Base-by-base conservation (phyloP, 768 basidiomycete species). In the Lentinula lateritia region DNA sequence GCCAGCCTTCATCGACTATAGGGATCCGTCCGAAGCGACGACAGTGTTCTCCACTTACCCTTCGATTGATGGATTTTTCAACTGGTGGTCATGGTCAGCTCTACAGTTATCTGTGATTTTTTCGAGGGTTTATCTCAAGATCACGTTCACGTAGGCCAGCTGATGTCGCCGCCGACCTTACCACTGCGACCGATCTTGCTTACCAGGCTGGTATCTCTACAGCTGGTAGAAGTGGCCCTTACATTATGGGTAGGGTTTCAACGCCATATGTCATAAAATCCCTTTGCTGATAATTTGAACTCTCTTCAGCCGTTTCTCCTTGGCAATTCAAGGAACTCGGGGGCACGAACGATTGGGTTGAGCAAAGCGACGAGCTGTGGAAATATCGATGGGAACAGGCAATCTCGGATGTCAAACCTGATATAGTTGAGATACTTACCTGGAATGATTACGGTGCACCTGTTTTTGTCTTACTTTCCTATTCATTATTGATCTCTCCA, bases 21-120 rank as follows among this genome's bases (percentile, higher is more conserved):
- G 72, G 12, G 70, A 71, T 50, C 69, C 70, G 1, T 35, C 50
- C 18, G 45, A 54, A 5, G 67, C 70, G 2, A 63, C 57, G 28
- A 18, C 57, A 46, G 52, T 72, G 15, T 58, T 72, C n/a, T 66
- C 64, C 13, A 64, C 35, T 16, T 72, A 71, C 59, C 65, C 68
- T 62, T 73, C 66, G 45, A 62, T 65, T 61, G 70, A 72, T 60
- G 72, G 71, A 20, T 73, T 73, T 55, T 72, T 73, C 64, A 72
- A 73, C 41, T 73, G 72, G 72, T 73, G 72, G 71, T 72, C 71
- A 5, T 73, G 72, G 69, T 71, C 39, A 45, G 15, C 18, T 20
- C 1, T 15, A 16, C 41, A n/a, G 5, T 12, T 18, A 15, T 45
- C 43, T 45, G 43, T 16, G 15, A 8, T 8, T 48, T n/a, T 18